Evolutionary conservation across 1,284 basidiomycete genomes (phyloP), one percentile per base, ranked within the genome.

Genomic region (Entoloma clypeatum): DNA sequence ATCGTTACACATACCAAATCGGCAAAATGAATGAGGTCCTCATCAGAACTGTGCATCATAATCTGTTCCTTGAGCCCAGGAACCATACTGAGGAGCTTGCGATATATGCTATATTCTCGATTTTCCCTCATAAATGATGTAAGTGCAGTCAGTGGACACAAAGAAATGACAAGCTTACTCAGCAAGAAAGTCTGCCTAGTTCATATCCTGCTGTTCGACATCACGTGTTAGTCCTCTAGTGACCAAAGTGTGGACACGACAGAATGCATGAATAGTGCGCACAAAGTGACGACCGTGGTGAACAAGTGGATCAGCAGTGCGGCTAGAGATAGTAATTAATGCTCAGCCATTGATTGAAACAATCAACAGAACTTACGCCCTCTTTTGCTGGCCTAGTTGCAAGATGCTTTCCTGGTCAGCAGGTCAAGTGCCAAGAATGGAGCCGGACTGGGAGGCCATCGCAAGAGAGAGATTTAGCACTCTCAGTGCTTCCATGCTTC

Each of bases 221-320:
- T 13, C 7, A 27, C n/a, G 8, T 13, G 24, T 11, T 16, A 16
- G 10, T 14, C 21, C 34, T 8, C 11, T 23, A 6, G 13, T 13
- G 6, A 35, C 6, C 22, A 42, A 36, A 4, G 22, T 26, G 19
- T 19, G 40, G 17, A 42, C 23, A 13, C 27, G 26, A 33, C 21
- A 33, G 16, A 42, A 35, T 7, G 33, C 40, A 19, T 41, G 31
- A 6, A 41, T 32, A 5, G 39, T 22, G 7, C 31, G 6, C 7
- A 30, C 39, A 25, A 42, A 42, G 13, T 42, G 40, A 18, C 33
- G 13, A 4, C 40, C 40, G 25, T 42, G 40, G 14, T 36, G 33
- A 4, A 36, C 33, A 10, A 42, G 40, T 19, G 40, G 40, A 19
- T 42, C 40, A 10, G 17, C 16, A 7, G 13, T 11, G 13, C 13